Conservation (phyloP, 1,284 basidiomycete species). For the Pseudozyma flocculosa region DNA sequence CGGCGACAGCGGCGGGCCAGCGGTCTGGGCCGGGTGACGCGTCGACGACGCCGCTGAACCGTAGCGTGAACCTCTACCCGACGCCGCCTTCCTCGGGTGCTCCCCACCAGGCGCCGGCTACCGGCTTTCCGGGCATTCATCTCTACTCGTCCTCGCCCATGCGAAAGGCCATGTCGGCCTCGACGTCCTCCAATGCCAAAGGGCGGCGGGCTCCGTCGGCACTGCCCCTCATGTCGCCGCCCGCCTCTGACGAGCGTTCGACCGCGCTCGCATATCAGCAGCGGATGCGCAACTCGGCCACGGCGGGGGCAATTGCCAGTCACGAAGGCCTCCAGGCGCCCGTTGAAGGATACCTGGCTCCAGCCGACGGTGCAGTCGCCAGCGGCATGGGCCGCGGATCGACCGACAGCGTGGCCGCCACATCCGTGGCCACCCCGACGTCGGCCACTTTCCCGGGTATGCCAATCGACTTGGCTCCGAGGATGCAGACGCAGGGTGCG, state of each 20-base stretch:
- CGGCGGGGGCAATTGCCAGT: too few species aligned
- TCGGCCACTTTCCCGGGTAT: slow-evolving; percentile 8
- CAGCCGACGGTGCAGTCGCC: neutral
- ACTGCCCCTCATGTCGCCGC: neutral
- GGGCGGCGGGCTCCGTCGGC: too few species aligned
- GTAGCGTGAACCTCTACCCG: slow-evolving; percentile 1
- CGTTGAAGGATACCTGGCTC: too few species aligned
- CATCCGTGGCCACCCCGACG: slow-evolving; percentile 30
- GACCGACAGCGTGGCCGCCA: slow-evolving; percentile 7
- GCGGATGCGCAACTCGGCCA: too few species aligned
- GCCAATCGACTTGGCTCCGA: too few species aligned
- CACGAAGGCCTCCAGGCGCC: too few species aligned
- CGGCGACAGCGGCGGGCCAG: neutral
- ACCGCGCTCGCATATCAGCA: neutral
- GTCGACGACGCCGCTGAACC: slow-evolving; percentile 3
- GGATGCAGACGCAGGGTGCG: neutral
- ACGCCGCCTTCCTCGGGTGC: slow-evolving; percentile 2
- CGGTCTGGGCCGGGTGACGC: neutral
- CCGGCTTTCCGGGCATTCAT: neutral
- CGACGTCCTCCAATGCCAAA: too few species aligned
- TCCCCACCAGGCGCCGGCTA: too few species aligned
- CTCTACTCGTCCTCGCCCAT: slow-evolving; percentile 22
- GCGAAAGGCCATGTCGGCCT: slow-evolving; percentile 1
- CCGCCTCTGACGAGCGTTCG: neutral
- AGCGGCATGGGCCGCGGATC: neutral